Evolutionary conservation across 495 filamentous ascomycete genomes (phyloP).

Genomic region (Aspergillus incahuasiensis): DNA sequence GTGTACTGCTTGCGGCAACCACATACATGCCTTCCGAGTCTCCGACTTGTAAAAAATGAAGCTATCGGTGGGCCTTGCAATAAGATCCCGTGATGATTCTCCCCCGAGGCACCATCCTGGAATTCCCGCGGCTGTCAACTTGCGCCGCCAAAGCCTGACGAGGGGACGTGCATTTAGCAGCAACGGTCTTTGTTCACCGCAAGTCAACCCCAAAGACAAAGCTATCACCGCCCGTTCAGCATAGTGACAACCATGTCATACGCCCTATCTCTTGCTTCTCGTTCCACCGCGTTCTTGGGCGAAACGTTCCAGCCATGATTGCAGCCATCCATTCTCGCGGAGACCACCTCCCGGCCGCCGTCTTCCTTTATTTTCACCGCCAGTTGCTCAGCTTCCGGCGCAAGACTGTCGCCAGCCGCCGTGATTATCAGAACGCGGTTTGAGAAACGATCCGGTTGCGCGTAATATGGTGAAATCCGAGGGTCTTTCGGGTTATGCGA

Average conservation of each 20-base stretch:
- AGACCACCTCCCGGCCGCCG: constrained; percentile 33
- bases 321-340: constrained; percentile 36
- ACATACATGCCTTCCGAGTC: not conserved
- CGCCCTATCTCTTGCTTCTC: constrained; percentile 32
- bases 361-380: constrained; percentile 28
- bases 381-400: constrained; percentile 38
- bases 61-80: not conserved
- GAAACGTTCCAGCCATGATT: constrained; percentile 41
- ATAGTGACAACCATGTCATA: constrained; percentile 34
- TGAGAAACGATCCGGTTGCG: constrained; percentile 34
- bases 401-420: constrained; percentile 37
- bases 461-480: constrained; percentile 42
- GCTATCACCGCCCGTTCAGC: constrained; percentile 12
- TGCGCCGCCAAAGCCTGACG: not conserved
- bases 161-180: not conserved
- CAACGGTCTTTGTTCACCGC: constrained; percentile 8
- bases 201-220: not conserved
- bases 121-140: not conserved
- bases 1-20: not conserved
- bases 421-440: constrained; percentile 40
- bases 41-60: not conserved
- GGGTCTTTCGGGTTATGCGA: constrained; percentile 37
- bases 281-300: constrained; percentile 19
- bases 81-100: not conserved
- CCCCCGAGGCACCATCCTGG: not conserved